Base-by-base conservation (phyloP, 805 yeast species). In the Candida tammaniensis region DNA sequence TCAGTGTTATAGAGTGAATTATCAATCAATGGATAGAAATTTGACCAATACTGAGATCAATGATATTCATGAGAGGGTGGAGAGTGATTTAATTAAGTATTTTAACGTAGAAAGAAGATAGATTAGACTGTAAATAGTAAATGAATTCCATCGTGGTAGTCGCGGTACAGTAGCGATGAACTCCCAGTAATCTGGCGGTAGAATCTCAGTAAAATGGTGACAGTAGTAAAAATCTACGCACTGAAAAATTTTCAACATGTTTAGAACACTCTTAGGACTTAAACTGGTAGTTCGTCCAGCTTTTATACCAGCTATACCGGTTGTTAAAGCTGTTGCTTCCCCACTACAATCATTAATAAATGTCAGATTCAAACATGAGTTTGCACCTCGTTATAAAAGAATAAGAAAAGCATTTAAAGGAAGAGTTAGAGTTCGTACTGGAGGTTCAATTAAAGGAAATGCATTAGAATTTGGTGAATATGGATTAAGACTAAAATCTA, bases 11-110 rank as follows among this genome's bases (percentile, higher is more conserved):
- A 70, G 98, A 47, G 75, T 93, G 39, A 82, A 83, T 54, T 93
- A 87, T 62, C 98, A 93, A 63, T 84, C 96, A 1, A 89, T 93
- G 97, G 97, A 91, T 49, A 76, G 96, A 50, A 83, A 84, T 38
- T 68, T 93, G 47, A 86, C 95, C 17, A 87, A 84, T 54, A 82
- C 76, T 2, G 98, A 93, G 56, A 74, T 93, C 35, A 91, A 91
- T 52, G 67, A 51, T 1, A 63, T 87, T 30, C 95, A 93, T 53
- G 73, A 74, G 2, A 55, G 64, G 24, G 85, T 91, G 17, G 78
- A 86, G 42, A 47, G 55, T 1, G 73, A 72, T n/a, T 67, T 93
- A 45, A 64, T 60, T 13, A 53, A 65, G 5, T 63, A 55, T 28
- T 82, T 71, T 49, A 64, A 68, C 3, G 80, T 88, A 7, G 80